Conservation (phyloP, 2,329 filamentous ascomycete genomes). For the Phaeophleospora eucalypticola region DNA sequence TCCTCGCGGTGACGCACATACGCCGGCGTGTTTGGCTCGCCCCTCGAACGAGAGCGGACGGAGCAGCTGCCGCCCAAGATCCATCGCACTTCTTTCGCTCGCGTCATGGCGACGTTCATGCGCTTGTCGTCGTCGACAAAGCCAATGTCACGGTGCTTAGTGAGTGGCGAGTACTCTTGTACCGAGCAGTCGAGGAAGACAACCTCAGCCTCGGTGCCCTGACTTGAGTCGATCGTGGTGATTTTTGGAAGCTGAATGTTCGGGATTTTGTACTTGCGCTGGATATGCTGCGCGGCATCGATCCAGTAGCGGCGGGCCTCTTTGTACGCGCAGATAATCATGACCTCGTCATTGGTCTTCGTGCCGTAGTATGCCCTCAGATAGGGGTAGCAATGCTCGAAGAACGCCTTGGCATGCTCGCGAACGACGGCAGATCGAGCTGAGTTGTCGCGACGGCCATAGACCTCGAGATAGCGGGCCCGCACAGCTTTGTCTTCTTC, state of each 20-base stretch:
- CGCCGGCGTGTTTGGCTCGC: neutral
- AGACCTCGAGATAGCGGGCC: slow-evolving; percentile 16
- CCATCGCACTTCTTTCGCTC: slow-evolving; percentile 22
- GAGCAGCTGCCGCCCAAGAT: slow-evolving; percentile 13
- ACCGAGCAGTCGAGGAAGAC: slow-evolving; percentile 10
- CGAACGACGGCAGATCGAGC: slow-evolving; percentile 13
- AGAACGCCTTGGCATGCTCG: slow-evolving; percentile 19
- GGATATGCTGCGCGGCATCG: neutral
- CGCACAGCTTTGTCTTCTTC: slow-evolving; percentile 11
- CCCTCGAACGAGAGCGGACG: neutral
- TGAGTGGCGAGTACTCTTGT: slow-evolving; percentile 2
- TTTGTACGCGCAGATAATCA: slow-evolving; percentile 9
- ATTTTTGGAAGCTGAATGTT: slow-evolving; percentile 4
- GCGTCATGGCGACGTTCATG: slow-evolving; percentile 19
- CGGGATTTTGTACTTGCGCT: slow-evolving; percentile 4
- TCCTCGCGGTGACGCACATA: slow-evolving; percentile 1
- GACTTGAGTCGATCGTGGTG: slow-evolving; percentile 8
- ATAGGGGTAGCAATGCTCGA: slow-evolving; percentile 8
- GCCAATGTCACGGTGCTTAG: slow-evolving; percentile 1
- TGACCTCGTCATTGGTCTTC: slow-evolving; percentile 5
- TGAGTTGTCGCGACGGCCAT: slow-evolving; percentile 9
- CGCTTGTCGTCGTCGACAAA: slow-evolving; percentile 6
- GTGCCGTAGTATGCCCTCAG: slow-evolving; percentile 8
- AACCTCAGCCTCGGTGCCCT: slow-evolving; percentile 9
- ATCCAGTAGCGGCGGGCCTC: slow-evolving; percentile 1